phyloP scores from a whole-genome alignment of 73 alveolate genomes.

The Effrenium voratum region DNA sequence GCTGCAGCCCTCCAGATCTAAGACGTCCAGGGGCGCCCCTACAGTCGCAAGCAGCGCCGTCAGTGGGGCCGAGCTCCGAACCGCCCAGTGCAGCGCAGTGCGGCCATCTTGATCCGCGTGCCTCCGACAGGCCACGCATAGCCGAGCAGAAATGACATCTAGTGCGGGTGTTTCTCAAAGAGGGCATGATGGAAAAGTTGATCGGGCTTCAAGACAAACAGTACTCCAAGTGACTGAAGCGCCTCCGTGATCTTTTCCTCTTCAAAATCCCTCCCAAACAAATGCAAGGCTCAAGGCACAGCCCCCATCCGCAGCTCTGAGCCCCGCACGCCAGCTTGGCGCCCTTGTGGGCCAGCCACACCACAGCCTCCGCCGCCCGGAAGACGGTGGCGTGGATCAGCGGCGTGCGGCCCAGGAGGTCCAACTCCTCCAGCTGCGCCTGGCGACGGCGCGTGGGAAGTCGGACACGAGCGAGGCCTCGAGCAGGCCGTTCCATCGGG shows the following conservation, averaged over 20 bases:
- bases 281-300: background rate
- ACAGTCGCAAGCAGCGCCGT: constrained; percentile 9
- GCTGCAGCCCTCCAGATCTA: background rate
- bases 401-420: constrained; percentile 12
- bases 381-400: constrained; percentile 20
- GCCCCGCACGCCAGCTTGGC: background rate
- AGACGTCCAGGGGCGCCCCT: background rate
- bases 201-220: background rate
- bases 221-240: background rate
- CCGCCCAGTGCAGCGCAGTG: constrained; percentile 38
- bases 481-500: too few relatives aligned
- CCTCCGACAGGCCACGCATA: background rate
- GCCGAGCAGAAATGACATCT: background rate
- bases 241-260: background rate
- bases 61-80: background rate
- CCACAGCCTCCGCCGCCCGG: constrained; percentile 34
- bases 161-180: background rate
- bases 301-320: background rate
- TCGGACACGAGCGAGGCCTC: too few relatives aligned
- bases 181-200: background rate
- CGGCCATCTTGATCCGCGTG: background rate
- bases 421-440: background rate
- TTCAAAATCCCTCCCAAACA: background rate
- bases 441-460: too few relatives aligned
- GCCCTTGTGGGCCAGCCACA: constrained; percentile 17